Base-by-base conservation (phyloP, 1,139 yeast species). In the Candida gigantensis region DNA sequence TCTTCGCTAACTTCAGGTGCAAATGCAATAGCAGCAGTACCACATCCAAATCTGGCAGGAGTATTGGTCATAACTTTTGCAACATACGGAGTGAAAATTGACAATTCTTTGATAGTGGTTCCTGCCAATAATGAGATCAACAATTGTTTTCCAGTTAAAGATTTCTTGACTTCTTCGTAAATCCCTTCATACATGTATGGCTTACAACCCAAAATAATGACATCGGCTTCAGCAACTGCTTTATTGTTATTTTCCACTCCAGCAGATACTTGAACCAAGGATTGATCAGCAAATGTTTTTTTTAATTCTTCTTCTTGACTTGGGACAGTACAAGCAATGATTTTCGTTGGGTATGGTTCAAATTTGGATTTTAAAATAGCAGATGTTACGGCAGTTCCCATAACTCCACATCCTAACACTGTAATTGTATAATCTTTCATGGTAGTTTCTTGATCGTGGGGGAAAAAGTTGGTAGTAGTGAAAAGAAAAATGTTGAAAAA, bases 1-100 rank as follows among this genome's bases (percentile, higher is more conserved):
- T 72, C 60, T 6, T 49, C 55, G 36, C 72, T 66, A 9, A 79
- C 77, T 19, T 63, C 66, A 11, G 64, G 51, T n/a, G 86, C 70
- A 48, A 83, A 80, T 3, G 92, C 77, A 16, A 92, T 81, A 16
- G 88, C 90, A 6, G 97, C 96, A 74, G 94, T 88, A 35, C 97
- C 98, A 53, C 82, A 79, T 6, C 97, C 96, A 59, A 71, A 82
- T 59, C 83, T 85, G 28, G 97, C 95, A 4, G 98, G 97, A 0
- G 98, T 92, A 62, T 92, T 92, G 41, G 98, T 92, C 96, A 94
- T 90, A n/a, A 94, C 95, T 48, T 95, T 79, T 33, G 95, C 88
- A 32, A 90, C 81, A 36, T 71, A 65, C 4, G 67, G 58, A 6
- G 89, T 68, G 55, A 75, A 77, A 3, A 62, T 57, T 20, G 64